These are phyloP conservation scores for Ophiocordyceps polyrhachis-furcata DNA, from an alignment of 2,329 filamentous ascomycete genomes.

Conservation along the genomic window DNA sequence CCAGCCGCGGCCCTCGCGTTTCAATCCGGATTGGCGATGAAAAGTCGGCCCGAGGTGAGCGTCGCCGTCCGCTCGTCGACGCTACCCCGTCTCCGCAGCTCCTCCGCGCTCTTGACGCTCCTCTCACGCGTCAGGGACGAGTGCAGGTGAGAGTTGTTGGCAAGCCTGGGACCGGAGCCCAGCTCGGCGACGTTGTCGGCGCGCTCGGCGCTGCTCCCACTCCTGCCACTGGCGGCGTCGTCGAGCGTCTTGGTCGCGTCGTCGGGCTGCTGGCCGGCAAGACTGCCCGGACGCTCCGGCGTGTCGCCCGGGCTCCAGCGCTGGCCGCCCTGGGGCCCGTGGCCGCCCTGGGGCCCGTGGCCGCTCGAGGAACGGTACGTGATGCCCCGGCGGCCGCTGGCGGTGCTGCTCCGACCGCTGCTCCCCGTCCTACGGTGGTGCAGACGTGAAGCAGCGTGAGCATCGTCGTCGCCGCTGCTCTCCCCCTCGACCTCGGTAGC, in stretches of 20 bases:
- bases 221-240: slow-evolving; percentile 28
- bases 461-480: slow-evolving; percentile 59
- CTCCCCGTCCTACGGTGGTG: slow-evolving; percentile 56
- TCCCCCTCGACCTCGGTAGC: slow-evolving; percentile 90
- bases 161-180: slow-evolving; percentile 27
- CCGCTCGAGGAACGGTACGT: slow-evolving; percentile 33
- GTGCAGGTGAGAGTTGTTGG: slow-evolving; percentile 38
- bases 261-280: slow-evolving; percentile 24
- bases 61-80: slow-evolving; percentile 70
- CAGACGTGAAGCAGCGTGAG: slow-evolving; percentile 24
- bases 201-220: slow-evolving; percentile 39
- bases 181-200: slow-evolving; percentile 43
- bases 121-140: slow-evolving; percentile 42
- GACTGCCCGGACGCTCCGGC: slow-evolving; percentile 33
- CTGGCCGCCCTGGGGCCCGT: slow-evolving; percentile 20
- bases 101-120: slow-evolving; percentile 48
- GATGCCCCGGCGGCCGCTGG: slow-evolving; percentile 29
- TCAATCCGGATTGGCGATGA: slow-evolving; percentile 70
- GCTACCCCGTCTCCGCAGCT: slow-evolving; percentile 58
- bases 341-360: slow-evolving; percentile 21
- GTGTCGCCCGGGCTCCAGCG: slow-evolving; percentile 36
- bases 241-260: slow-evolving; percentile 11
- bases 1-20: too few species aligned
- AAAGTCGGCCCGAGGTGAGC: slow-evolving; percentile 53
- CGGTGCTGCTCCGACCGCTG: slow-evolving; percentile 53